A percentile compares a stretch with the other conserved stretches of the same genome.
These are phyloP conservation scores for Pseudogymnoascus sp. DNA, from an alignment of 2,329 filamentous ascomycete species.

Conservation along the genomic window DNA sequence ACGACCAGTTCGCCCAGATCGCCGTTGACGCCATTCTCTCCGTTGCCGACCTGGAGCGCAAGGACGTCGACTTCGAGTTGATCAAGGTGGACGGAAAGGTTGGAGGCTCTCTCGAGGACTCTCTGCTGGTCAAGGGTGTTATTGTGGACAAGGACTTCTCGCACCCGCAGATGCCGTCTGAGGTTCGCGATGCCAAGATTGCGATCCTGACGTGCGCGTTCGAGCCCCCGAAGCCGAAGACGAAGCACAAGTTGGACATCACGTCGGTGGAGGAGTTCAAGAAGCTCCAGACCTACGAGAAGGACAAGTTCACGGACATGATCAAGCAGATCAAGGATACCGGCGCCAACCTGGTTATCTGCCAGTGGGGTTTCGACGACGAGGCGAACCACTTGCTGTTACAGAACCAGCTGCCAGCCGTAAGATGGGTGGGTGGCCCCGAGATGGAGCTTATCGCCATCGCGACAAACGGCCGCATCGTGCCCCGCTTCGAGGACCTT, in stretches of 20 bases:
- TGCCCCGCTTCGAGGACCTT: constrained; percentile 93
- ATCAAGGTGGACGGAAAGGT: constrained; percentile 99
- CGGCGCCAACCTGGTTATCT: constrained; percentile 94
- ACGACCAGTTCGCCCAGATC: constrained; percentile 96
- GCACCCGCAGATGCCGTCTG: constrained; percentile 96
- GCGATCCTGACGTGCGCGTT: constrained; percentile 97
- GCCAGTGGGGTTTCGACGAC: constrained; percentile 99
- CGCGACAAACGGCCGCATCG: constrained; percentile 94
- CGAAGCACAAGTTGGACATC: constrained; percentile 98
- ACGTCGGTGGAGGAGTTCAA: constrained; percentile 97
- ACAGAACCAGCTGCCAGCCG: constrained; percentile 91
- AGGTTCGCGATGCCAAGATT: constrained; percentile 91
- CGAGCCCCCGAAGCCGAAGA: constrained; percentile 98
- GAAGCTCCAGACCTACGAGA: constrained; percentile 92
- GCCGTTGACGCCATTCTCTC: constrained; percentile 95
- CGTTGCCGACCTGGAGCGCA: constrained; percentile 89
- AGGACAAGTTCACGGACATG: constrained; percentile 96
- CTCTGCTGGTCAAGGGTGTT: constrained; percentile 90
- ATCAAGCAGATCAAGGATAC: constrained; percentile 97
- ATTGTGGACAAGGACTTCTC: constrained; percentile 99
- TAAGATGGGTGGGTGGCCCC: constrained; percentile 94
- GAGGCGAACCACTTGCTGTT: constrained; percentile 96
- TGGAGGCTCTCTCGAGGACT: constrained; percentile 86
- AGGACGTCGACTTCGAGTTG: constrained; percentile 96
- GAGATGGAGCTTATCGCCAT: constrained; percentile 99